Base-by-base conservation (phyloP, 345 rosid species). In the Rhodamnia rubescens region DNA sequence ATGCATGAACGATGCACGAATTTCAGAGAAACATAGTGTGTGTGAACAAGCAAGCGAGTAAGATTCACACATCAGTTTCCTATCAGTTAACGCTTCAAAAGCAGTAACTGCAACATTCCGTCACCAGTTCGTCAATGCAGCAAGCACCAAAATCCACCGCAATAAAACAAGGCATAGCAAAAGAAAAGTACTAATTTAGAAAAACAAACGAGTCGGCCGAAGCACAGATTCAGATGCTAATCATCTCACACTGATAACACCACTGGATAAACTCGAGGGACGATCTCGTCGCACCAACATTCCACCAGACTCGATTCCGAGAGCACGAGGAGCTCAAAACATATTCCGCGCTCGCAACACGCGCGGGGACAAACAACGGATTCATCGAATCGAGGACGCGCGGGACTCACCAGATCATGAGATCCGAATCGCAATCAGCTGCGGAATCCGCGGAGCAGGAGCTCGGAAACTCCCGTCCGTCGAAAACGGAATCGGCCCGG, bases 321-420 rank as follows among this genome's bases (percentile, higher is more conserved):
- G 56, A 20, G 56, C 56, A 20, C 56, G 56, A 20, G 24, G 56
- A 20, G 24, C 18, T 52, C 53, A 5, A 52, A 52, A 11, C 15
- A 51, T 11, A 42, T 27, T 11, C 40, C 32, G 47, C 61, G 64
- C 11, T 7, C 61, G 42, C 42, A 8, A 21, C 59, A 20, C 32
- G 44, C 52, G 36, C 11, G 8, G 85, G 55, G 32, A 27, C 44
- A n/a, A 26, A n/a, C 53, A 49, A 56, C 54, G 49, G 50, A 47
- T 26, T 59, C 87, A 85, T 16, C 84, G 84, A 57, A 58, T 11
- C 86, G 57, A 74, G 32, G 56, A 29, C 22, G 51, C 44, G 24
- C 11, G 86, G 8, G 83, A 83, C 93, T 89, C 53, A 93, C 92
- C 91, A 64, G 88, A 81, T 83, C 29, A 49, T 81, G 83, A 89